These are phyloP conservation scores for Daldinia grandis DNA, from an alignment of 495 filamentous ascomycete species.

Conservation along the genomic window DNA sequence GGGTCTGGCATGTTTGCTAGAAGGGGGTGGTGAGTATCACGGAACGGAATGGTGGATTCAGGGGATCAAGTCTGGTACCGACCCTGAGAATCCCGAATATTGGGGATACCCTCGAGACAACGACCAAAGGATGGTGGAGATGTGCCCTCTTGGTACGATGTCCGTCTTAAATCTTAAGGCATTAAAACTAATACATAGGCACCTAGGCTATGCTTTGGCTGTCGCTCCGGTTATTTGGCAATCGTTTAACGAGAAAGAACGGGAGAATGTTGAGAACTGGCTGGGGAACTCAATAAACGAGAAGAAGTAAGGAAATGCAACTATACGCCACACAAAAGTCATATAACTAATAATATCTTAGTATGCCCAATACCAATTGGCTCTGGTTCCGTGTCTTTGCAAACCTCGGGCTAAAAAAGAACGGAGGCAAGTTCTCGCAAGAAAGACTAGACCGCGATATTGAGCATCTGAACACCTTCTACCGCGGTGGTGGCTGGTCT, in stretches of 20 bases:
- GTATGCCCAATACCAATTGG: conserved; percentile 69
- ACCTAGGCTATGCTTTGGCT: conserved; percentile 66
- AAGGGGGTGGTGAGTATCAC: conserved; percentile 69
- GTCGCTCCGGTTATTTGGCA: conserved; percentile 74
- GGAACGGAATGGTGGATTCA: conserved; percentile 70
- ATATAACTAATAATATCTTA: conserved; percentile 33
- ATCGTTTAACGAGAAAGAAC: conserved; percentile 65
- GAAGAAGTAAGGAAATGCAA: conserved; percentile 59
- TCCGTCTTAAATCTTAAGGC: not conserved
- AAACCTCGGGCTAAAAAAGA: conserved; percentile 76
- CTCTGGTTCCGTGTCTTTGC: conserved; percentile 86
- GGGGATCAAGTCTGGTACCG: conserved; percentile 72
- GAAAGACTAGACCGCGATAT: conserved; percentile 75
- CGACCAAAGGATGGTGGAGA: conserved; percentile 87
- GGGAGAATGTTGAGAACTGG: conserved; percentile 70
- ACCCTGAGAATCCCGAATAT: conserved; percentile 71
- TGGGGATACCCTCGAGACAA: conserved; percentile 77
- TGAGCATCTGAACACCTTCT: conserved; percentile 79
- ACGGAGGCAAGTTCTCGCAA: conserved; percentile 71
- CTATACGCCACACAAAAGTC: not conserved
- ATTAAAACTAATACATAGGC: conserved; percentile 6
- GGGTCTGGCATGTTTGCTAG: conserved; percentile 74
- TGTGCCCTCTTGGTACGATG: conserved; percentile 69
- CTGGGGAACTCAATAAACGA: conserved; percentile 75
- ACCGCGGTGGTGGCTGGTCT: conserved; percentile 80